Evolutionary conservation across 495 filamentous ascomycete species (phyloP).

Genomic region (Opeltia flavorubescens): DNA sequence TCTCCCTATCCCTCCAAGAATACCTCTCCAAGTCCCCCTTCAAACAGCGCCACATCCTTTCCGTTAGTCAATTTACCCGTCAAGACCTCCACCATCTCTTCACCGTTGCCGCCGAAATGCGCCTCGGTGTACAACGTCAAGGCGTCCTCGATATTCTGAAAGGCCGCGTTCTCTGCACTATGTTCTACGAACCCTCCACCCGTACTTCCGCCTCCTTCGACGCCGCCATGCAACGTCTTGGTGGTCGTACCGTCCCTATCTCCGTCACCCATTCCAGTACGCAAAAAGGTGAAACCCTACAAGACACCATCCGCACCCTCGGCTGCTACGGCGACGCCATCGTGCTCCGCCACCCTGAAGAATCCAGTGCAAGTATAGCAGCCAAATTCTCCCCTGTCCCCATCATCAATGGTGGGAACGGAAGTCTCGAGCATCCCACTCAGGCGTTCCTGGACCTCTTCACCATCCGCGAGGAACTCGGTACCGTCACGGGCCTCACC

Average conservation of each 20-base stretch:
- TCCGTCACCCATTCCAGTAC: slow-evolving; percentile 68
- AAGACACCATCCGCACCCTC: slow-evolving; percentile 86
- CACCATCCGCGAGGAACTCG: slow-evolving; percentile 94
- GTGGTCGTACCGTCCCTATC: slow-evolving; percentile 68
- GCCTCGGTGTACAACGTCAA: slow-evolving; percentile 76
- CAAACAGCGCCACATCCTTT: slow-evolving; percentile 74
- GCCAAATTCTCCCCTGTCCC: slow-evolving; percentile 77
- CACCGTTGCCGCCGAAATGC: slow-evolving; percentile 93
- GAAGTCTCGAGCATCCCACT: slow-evolving; percentile 86
- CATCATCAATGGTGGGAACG: slow-evolving; percentile 94
- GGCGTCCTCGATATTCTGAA: slow-evolving; percentile 79
- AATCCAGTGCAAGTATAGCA: slow-evolving; percentile 61
- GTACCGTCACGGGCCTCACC: slow-evolving; percentile 82
- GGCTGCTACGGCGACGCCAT: slow-evolving; percentile 89
- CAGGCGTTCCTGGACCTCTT: slow-evolving; percentile 98
- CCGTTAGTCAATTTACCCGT: slow-evolving; percentile 24
- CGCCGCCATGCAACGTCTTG: slow-evolving; percentile 92
- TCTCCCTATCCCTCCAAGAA: slow-evolving; percentile 47
- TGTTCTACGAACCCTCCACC: slow-evolving; percentile 97
- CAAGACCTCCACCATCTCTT: slow-evolving; percentile 29
- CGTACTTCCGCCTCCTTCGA: slow-evolving; percentile 94
- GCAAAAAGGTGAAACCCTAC: slow-evolving; percentile 83
- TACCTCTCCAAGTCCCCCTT: slow-evolving; percentile 70
- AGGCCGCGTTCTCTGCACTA: slow-evolving; percentile 69
- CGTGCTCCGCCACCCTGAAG: slow-evolving; percentile 80